A percentile compares a stretch with the other conserved stretches of the same genome.
Conservation (phyloP, 768 basidiomycete species). For the Amanita rubescens region DNA sequence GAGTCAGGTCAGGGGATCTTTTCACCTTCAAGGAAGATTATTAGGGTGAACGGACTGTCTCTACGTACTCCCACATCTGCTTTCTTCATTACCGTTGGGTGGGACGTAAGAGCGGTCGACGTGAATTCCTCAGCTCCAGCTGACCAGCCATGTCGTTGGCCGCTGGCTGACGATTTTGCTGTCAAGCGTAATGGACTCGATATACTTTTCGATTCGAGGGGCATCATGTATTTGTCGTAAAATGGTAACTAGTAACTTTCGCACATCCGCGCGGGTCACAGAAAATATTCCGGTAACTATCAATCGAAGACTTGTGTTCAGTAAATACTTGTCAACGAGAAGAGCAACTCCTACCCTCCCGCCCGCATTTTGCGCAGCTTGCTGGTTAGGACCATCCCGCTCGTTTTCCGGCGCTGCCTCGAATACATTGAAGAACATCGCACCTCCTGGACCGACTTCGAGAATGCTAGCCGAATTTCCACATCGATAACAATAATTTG, state of each 20-base stretch:
- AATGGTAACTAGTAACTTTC: background rate
- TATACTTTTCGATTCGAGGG: background rate
- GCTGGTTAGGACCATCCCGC: conserved; percentile 78
- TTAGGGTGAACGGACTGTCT: background rate
- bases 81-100: no score
- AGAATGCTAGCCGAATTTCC: conserved; percentile 96
- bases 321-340: conserved; percentile 9
- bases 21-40: conserved; percentile 16
- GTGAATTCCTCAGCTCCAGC: no score
- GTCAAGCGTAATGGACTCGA: background rate
- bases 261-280: conserved; percentile 22
- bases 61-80: no score
- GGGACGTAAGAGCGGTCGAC: no score
- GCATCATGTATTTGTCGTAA: background rate
- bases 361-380: conserved; percentile 60
- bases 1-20: conserved; percentile 12
- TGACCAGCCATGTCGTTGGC: no score
- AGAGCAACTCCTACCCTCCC: conserved; percentile 49
- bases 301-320: conserved; percentile 11
- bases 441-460: conserved; percentile 86
- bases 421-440: conserved; percentile 95
- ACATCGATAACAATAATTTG: conserved; percentile 98
- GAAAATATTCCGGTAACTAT: conserved; percentile 80
- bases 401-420: conserved; percentile 99
- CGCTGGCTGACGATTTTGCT: background rate